These are phyloP conservation scores for Penium margaritaceum DNA, from an alignment of 139 green algal genomes.

Conservation along the genomic window DNA sequence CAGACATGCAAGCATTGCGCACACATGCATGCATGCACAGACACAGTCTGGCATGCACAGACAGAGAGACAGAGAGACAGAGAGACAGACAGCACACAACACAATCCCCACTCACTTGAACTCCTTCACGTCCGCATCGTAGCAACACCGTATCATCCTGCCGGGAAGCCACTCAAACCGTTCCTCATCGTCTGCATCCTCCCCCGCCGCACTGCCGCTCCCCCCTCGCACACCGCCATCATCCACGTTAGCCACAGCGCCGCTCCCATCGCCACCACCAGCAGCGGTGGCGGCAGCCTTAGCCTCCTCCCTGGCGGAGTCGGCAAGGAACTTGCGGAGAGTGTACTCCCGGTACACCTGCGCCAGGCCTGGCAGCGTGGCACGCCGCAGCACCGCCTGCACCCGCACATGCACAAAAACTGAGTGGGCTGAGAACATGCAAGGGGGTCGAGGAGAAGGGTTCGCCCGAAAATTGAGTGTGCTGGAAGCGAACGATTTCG, in stretches of 20 bases:
- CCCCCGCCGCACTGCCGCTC: constrained; percentile 7
- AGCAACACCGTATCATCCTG: constrained; percentile 27
- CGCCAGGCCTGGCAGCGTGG: background rate
- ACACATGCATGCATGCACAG: too few species aligned
- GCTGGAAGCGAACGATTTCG: too few species aligned
- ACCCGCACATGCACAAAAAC: too few species aligned
- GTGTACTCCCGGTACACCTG: constrained; percentile 24
- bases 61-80: too few species aligned
- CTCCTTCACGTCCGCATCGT: constrained; percentile 42
- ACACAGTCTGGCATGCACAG: too few species aligned
- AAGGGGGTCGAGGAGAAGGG: too few species aligned
- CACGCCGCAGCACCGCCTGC: too few species aligned
- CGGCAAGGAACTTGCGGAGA: background rate
- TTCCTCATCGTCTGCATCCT: constrained; percentile 15
- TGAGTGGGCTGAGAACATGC: too few species aligned
- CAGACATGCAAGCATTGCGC: too few species aligned
- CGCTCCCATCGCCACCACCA: background rate
- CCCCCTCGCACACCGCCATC: background rate
- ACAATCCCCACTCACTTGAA: constrained; percentile 31
- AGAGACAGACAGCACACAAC: too few species aligned
- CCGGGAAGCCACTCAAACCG: constrained; percentile 40
- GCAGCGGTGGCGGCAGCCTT: too few species aligned
- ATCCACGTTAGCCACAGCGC: background rate
- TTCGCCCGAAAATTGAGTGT: too few species aligned
- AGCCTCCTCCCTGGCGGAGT: background rate